These are phyloP conservation scores for Leptographium radiaticola DNA, from an alignment of 2,329 filamentous ascomycete genomes.

Conservation along the genomic window DNA sequence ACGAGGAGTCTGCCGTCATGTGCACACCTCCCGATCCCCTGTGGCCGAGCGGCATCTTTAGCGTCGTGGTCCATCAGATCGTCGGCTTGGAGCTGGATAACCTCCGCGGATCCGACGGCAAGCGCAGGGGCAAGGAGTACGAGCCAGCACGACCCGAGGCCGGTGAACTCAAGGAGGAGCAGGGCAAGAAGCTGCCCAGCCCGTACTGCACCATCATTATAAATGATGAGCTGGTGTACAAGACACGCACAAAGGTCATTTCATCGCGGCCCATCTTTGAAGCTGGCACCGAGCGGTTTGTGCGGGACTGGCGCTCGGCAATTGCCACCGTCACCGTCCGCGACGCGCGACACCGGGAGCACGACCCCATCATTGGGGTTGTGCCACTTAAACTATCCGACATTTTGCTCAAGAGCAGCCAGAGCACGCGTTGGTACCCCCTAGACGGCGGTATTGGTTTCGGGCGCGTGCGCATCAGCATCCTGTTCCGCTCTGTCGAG, in stretches of 20 bases:
- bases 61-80: conserved; percentile 82
- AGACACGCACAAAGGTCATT: conserved; percentile 87
- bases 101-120: conserved; percentile 71
- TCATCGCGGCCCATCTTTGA: conserved; percentile 96
- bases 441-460: conserved; percentile 89
- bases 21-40: conserved; percentile 91
- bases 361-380: conserved; percentile 88
- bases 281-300: conserved; percentile 82
- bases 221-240: conserved; percentile 82
- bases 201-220: conserved; percentile 87
- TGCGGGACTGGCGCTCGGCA: conserved; percentile 82
- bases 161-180: conserved; percentile 78
- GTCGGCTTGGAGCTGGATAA: conserved; percentile 90
- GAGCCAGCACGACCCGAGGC: conserved; percentile 72
- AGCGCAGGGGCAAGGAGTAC: conserved; percentile 72
- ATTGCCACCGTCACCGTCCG: conserved; percentile 82
- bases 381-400: conserved; percentile 81
- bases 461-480: conserved; percentile 73
- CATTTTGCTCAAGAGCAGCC: conserved; percentile 74
- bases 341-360: conserved; percentile 77
- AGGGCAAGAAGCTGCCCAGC: conserved; percentile 66
- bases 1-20: conserved; percentile 70
- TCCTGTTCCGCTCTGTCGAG: conserved; percentile 84
- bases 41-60: conserved; percentile 85
- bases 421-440: conserved; percentile 88